Evolutionary conservation across 1,139 yeast genomes (phyloP), one percentile per base, ranked within the genome.

Genomic region (Pichia sp.): DNA sequence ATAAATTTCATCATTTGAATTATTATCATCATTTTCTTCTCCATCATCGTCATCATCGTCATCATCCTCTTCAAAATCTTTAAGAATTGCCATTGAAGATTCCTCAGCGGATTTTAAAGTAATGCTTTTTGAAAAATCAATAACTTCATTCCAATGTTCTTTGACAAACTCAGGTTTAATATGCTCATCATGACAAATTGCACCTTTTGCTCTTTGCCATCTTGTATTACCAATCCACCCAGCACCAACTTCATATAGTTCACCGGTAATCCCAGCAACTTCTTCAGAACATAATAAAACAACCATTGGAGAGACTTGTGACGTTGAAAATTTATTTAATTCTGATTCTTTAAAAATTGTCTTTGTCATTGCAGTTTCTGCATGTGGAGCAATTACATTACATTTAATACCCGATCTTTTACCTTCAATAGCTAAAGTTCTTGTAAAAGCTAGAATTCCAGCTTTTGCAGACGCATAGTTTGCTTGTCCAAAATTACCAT

Each of bases 401-500:
- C 83, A 93, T 66, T 77, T 76, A 62, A 93, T 88, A 67, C 85
- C 83, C 66, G 74, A 68, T 71, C 80, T 89, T 56, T 83, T 81
- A 64, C 99, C 99, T 73, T 93, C 99, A 60, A 87, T 76, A 29
- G 98, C 97, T 58, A 89, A 70, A 44, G 97, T 87, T 69, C 80
- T 83, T 36, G 96, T 77, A 63, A 93, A 80, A 38, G 96, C 96
- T 50, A 90, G 72, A 58, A 93, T 83, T 34, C 91, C 98, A 54
- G 87, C 81, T 74, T 93, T 93, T 49, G 98, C 97, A 48, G 97
- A 82, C 38, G 96, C 83, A 69, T 93, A 93, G 75, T 93, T 93
- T 55, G 97, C 87, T 74, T 93, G 99, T 50, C 99, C 99, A 72
- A 93, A 93, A 75, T 87, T 89, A 62, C 98, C 98, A 70, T 93